phyloP scores from a whole-genome alignment of 495 filamentous ascomycete genomes.

The Neohortaea acidophila region DNA sequence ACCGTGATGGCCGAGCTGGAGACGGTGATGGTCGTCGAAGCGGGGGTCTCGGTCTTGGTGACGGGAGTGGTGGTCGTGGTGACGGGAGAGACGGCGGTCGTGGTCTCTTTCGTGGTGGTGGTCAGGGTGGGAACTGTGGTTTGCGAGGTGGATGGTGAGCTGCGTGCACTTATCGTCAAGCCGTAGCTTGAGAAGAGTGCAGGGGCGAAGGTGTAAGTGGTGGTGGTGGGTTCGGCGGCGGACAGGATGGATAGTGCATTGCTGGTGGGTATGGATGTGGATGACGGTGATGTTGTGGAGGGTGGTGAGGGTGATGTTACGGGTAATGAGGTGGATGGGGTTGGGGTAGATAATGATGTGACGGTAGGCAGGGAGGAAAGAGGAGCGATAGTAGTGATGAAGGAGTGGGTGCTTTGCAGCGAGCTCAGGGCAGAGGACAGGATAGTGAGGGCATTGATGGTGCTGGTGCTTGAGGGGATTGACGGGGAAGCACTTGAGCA shows the following conservation, averaged over 20 bases:
- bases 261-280: neutral
- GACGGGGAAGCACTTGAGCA: conserved; percentile 3
- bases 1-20: neutral
- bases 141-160: neutral
- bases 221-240: neutral
- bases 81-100: neutral
- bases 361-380: too few relatives aligned
- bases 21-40: neutral
- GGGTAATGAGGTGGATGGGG: neutral
- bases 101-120: neutral
- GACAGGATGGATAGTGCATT: conserved; percentile 4
- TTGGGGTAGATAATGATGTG: neutral
- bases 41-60: neutral
- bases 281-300: neutral
- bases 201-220: conserved; percentile 1
- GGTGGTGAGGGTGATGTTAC: neutral
- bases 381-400: too few relatives aligned
- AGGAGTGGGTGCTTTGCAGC: too few relatives aligned
- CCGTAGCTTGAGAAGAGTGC: conserved; percentile 1
- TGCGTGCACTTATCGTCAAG: conserved; percentile 1
- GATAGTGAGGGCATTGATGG: conserved; percentile 5
- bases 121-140: neutral
- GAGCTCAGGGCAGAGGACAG: conserved; percentile 1
- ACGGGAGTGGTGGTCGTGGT: neutral
- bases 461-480: conserved; percentile 3